phyloP scores from a whole-genome alignment of 225 moss, liverwort and hornwort genomes.

The Lunularia cruciata region DNA sequence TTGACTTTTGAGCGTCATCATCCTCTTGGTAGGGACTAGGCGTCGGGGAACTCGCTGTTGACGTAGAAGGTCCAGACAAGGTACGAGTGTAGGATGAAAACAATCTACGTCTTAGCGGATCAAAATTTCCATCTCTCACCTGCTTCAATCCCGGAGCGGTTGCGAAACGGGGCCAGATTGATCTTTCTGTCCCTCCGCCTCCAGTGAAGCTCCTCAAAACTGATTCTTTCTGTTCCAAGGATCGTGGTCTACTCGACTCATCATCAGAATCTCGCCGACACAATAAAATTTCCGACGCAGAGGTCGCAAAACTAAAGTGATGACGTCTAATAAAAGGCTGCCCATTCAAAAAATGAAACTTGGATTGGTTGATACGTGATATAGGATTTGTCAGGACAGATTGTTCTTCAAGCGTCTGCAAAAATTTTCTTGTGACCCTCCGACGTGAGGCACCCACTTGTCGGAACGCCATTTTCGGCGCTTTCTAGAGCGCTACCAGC shows the following conservation, averaged over 20 bases:
- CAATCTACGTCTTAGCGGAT: slow-evolving; percentile 22
- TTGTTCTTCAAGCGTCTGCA: slow-evolving; percentile 22
- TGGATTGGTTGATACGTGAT: slow-evolving; percentile 7
- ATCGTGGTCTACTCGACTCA: slow-evolving; percentile 1
- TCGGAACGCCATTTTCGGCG: slow-evolving; percentile 39
- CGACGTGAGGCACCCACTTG: slow-evolving; percentile 37
- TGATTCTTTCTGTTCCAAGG: slow-evolving; percentile 7
- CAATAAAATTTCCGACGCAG: slow-evolving; percentile 16
- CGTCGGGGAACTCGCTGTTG: slow-evolving; percentile 30
- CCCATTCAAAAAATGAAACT: neutral
- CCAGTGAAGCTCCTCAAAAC: neutral
- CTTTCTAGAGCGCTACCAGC: slow-evolving; percentile 12
- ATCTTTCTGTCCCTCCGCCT: neutral
- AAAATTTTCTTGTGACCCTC: slow-evolving; percentile 27
- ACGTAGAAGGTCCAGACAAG: slow-evolving; percentile 20
- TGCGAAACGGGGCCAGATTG: slow-evolving; percentile 18
- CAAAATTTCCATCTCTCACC: slow-evolving; percentile 17
- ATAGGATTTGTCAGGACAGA: slow-evolving; percentile 4
- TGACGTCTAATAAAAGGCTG: slow-evolving; percentile 23
- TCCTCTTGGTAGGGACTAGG: slow-evolving; percentile 47
- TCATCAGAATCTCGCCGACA: slow-evolving; percentile 23
- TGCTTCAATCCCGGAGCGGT: slow-evolving; percentile 28
- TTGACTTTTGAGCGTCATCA: slow-evolving; percentile 43
- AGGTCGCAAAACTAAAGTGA: slow-evolving; percentile 15
- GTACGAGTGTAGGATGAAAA: slow-evolving; percentile 35